Base-by-base conservation (phyloP, 2,329 filamentous ascomycete species). In the Calonectria pseudoturangicola region DNA sequence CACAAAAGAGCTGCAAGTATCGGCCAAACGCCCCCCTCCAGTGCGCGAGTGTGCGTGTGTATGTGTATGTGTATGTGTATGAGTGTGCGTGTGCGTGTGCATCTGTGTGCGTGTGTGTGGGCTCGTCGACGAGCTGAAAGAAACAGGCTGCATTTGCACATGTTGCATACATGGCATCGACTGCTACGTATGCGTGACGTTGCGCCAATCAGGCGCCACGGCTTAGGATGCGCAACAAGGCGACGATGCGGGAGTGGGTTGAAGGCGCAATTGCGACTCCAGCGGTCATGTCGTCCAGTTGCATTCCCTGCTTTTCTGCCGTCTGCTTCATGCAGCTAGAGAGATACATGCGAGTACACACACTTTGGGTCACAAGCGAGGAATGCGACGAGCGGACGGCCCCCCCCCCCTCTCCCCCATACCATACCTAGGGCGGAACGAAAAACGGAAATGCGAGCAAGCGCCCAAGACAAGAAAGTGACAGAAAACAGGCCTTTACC, bases 101-200 rank as follows among this genome's bases (percentile, higher is more conserved):
- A 8, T 21, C 4, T 39, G 30, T 39, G n/a, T 15, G 30, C 9
- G 48, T 54, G 47, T 51, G n/a, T 50, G 33, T 54, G 41, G 28
- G 41, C 62, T 65, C 25, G 39, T 6, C 30, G 65, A 16, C 21
- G 25, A 68, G 66, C 66, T 68, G 66, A 68, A 56, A 63, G 54
- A 68, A 68, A 58, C 66, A 48, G 41, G 51, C 51, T 68, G 50
- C 25, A 10, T 48, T 51, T 25, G 43, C 66, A 62, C 54, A 50
- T 68, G 66, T 45, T 50, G 54, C 43, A 41, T 62, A 36, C 51
- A 28, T 36, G 51, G 33, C 51, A 56, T 56, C 28, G 28, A 50
- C 41, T 67, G 33, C 45, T 25, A 48, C 65, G 51, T 58, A 54
- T 43, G 39, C 65, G 51, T 36, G 39, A 25, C 43, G 16, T 7